Conservation (phyloP, 148 eudicot species). For the Pouteria glomerata region DNA sequence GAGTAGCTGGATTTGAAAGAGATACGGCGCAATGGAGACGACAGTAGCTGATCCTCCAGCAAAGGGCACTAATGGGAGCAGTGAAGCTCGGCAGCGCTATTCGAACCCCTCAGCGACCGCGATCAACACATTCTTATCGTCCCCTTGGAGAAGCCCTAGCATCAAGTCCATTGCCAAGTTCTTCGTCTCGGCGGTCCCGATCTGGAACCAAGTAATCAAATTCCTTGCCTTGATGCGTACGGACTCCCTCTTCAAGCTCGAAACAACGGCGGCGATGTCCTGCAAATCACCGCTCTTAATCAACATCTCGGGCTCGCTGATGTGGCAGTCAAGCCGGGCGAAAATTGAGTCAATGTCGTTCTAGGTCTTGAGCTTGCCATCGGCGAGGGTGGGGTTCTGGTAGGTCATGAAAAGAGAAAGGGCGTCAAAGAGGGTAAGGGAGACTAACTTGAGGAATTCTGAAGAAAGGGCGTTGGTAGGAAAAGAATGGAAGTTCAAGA, state of each 20-base stretch:
- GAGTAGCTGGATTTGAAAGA: no score
- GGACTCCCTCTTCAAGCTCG: conserved; percentile 25
- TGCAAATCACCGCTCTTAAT: conserved; percentile 34
- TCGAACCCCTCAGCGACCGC: conserved; percentile 89
- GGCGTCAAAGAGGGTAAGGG: conserved; percentile 40
- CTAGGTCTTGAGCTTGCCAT: conserved; percentile 74
- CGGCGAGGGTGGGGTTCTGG: conserved; percentile 20
- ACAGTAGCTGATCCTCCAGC: no score
- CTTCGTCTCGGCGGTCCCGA: conserved; percentile 51
- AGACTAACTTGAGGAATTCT: conserved; percentile 40
- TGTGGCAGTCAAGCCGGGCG: conserved; percentile 41
- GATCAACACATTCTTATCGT: conserved; percentile 65
- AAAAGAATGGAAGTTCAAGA: conserved; percentile 17
- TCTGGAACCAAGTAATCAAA: conserved; percentile 67
- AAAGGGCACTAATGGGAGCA: no score
- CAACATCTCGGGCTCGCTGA: conserved; percentile 48
- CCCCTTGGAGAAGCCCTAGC: conserved; percentile 38
- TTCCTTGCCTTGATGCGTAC: conserved; percentile 42
- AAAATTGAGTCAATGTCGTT: conserved; percentile 59
- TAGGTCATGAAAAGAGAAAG: conserved; percentile 43
- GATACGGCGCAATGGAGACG: no score
- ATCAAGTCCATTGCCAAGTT: conserved; percentile 49
- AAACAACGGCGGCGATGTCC: conserved; percentile 14
- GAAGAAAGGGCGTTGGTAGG: conserved; percentile 31
- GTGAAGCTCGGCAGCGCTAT: no score